Evolutionary conservation across 2,329 filamentous ascomycete genomes (phyloP), one percentile per base, ranked within the genome.

Genomic region (Cladosporium austrohemisphaericum): DNA sequence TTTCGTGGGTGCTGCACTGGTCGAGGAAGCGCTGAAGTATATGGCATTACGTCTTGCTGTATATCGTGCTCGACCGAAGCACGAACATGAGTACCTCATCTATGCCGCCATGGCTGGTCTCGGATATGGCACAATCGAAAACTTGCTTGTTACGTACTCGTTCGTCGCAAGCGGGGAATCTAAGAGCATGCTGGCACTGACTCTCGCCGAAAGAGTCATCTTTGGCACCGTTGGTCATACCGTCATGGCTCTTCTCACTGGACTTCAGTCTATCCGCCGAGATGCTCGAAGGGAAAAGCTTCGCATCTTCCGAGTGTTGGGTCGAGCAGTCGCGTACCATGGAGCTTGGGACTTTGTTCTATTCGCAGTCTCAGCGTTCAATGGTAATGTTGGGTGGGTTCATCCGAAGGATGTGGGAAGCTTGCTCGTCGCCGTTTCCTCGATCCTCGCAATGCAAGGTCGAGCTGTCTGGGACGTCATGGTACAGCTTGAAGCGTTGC

Each of bases 401-500:
- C 43, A 46, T 5, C 43, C 31, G 20, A 46, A 31, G 6, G 43
- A 37, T 16, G 20, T 36, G 8, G 43, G 43, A 18, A 46, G 31
- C 20, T 18, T 46, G 3, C n/a, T 35, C 14, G 11, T 36, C 22
- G 43, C 20, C 13, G 7, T 46, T 10, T 13, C 14, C 19, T 35
- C 43, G 4, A 22, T 29, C 9, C 16, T 46, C 13, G 22, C 43
- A 3, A 19, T 46, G 22, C 43, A 36, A n/a, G 13, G 23, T 16
- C 25, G 23, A 19, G 43, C 43, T 5, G 31, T 23, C 8, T 29
- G 43, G 29, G 52, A 58, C 11, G 22, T 57, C 3, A 37, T 57
- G 28, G 43, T 52, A 18, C 49, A 54, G 46, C 48, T 60, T 14
- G 51, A 51, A 22, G 37, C 36, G 16, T 18, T 60, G 32, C 14